Conservation (phyloP, 1,139 yeast species). For the Blastobotrys elegans region DNA sequence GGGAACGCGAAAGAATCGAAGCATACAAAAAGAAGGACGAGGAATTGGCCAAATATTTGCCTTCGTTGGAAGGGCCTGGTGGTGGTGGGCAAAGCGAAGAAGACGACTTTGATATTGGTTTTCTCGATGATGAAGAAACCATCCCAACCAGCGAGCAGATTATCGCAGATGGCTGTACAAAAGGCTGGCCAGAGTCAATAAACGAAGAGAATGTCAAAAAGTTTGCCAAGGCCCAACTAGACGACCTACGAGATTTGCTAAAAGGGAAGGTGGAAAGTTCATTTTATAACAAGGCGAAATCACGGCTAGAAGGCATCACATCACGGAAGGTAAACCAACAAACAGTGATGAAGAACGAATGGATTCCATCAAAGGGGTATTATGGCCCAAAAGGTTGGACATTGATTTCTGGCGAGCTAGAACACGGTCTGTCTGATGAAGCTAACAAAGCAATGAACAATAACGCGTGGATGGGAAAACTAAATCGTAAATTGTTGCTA, state of each 20-base stretch:
- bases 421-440: constrained; percentile 4
- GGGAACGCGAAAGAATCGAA: too few relatives aligned
- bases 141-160: background rate
- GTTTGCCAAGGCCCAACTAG: background rate
- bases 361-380: constrained; percentile 16
- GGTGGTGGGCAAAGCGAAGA: too few relatives aligned
- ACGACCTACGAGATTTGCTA: background rate
- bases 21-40: too few relatives aligned
- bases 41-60: too few relatives aligned
- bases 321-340: background rate
- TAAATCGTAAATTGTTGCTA: constrained; percentile 2
- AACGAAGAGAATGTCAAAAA: constrained; percentile 3
- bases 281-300: background rate
- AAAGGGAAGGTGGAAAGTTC: background rate
- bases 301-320: background rate
- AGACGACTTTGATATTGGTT: background rate
- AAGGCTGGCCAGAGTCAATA: constrained; percentile 15
- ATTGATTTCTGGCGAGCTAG: background rate
- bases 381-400: constrained; percentile 17
- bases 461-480: constrained; percentile 12
- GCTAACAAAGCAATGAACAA: constrained; percentile 4
- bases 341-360: constrained; percentile 7
- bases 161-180: constrained; percentile 10
- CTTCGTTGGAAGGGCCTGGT: too few relatives aligned
- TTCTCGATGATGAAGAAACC: background rate